phyloP scores from a whole-genome alignment of 306 rosid genomes.

The Cucumis cinereus region DNA sequence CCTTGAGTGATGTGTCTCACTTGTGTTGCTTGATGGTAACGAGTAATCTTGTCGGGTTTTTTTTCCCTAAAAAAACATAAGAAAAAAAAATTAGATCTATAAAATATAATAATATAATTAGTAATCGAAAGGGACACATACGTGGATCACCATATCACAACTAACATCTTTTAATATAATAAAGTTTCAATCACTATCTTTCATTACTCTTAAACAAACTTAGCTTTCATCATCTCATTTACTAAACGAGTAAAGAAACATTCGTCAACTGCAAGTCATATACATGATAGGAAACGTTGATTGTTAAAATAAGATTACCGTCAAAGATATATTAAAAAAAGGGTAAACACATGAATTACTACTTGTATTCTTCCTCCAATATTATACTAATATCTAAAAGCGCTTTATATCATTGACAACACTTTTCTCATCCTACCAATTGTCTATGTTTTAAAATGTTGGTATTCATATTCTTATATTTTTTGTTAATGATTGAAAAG shows the following conservation, averaged over 20 bases:
- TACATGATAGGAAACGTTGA: background rate
- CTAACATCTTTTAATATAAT: background rate
- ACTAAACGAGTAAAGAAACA: background rate
- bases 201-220: background rate
- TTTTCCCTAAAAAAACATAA: background rate
- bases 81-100: background rate
- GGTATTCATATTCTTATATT: no score
- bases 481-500: no score
- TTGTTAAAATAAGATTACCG: background rate
- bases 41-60: no score
- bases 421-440: no score
- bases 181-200: background rate
- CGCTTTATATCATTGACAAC: background rate
- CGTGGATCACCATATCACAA: background rate
- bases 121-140: background rate
- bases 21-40: no score
- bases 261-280: background rate
- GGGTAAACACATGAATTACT: background rate
- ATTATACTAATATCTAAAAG: background rate
- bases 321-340: background rate
- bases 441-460: no score
- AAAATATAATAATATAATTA: background rate
- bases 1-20: no score
- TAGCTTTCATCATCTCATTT: background rate
- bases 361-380: no score